Base-by-base conservation (phyloP, 805 yeast species). In the Barnettozyma populi region DNA sequence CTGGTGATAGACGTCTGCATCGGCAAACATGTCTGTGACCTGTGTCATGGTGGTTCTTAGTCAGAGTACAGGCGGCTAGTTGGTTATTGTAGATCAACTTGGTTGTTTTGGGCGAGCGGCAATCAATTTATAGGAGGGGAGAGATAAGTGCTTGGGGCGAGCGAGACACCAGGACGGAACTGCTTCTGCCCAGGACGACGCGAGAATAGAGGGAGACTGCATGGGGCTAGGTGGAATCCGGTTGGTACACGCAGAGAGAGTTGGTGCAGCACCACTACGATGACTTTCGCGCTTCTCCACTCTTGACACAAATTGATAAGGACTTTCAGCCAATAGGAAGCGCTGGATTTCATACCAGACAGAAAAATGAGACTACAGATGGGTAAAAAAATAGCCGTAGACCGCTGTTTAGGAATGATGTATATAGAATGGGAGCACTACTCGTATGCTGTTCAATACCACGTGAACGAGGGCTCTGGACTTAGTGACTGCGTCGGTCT, bases 1-100 rank as follows among this genome's bases (percentile, higher is more conserved):
- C 41, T 47, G 52, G 46, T 41, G 38, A 42, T 50, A 50, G 32
- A 44, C 50, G 36, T 50, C 52, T 14, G 50, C 47, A 21, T 50
- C 52, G 7, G 45, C 51, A 35, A 48, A 45, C 7, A 45, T 34
- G 43, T 48, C 51, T 14, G 38, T 32, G 7, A 20, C 6, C 34
- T 34, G 36, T 10, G 46, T 32, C 46, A 47, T 47, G 24, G 18
- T 37, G 43, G 24, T 16, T 37, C 21, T 18, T 14, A 37, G n/a
- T 9, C 25, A 35, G 16, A 29, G 23, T 19, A 27, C 16, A 29
- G 24, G 5, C 18, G 8, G 31, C 11, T 32, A 21, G 21, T 18
- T 36, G 27, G 27, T 3, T 24, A n/a, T 25, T 16, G 23, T 7
- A n/a, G 27, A 6, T 8, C 13, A 10, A 34, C n/a, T 18, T n/a